phyloP scores from a whole-genome alignment of 1,139 yeast genomes.

The Hanseniaspora gamundiae region DNA sequence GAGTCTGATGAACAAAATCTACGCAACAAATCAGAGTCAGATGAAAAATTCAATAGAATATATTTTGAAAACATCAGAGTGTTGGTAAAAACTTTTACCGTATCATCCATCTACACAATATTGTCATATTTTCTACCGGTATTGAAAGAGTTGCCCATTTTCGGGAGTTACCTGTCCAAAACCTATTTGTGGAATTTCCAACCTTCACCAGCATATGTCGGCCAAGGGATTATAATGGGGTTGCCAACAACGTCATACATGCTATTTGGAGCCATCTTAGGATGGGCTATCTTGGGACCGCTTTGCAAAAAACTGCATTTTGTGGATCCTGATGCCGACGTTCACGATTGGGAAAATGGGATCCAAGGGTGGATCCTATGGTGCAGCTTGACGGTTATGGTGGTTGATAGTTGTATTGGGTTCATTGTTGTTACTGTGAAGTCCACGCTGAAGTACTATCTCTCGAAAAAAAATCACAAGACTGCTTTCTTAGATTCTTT shows the following conservation, averaged over 20 bases:
- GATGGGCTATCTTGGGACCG: constrained; percentile 89
- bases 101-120: constrained; percentile 66
- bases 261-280: constrained; percentile 79
- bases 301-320: constrained; percentile 56
- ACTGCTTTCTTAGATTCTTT: background rate
- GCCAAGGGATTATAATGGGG: constrained; percentile 98
- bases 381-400: constrained; percentile 89
- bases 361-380: constrained; percentile 97
- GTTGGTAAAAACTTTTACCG: constrained; percentile 45
- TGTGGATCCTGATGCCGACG: constrained; percentile 66
- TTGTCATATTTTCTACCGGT: constrained; percentile 62
- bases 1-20: too few relatives aligned
- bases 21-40: constrained; percentile 13
- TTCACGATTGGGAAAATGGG: constrained; percentile 87
- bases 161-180: constrained; percentile 54
- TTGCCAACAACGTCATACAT: constrained; percentile 80
- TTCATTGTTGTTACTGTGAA: constrained; percentile 50
- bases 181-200: constrained; percentile 80
- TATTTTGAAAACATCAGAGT: constrained; percentile 49
- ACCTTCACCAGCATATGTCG: constrained; percentile 94
- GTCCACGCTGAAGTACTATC: constrained; percentile 25
- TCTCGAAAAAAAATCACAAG: background rate
- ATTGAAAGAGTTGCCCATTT: constrained; percentile 56
- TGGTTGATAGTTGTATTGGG: constrained; percentile 79
- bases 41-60: constrained; percentile 14